Evolutionary conservation across 148 eudicot species (phyloP), one percentile per base, ranked within the genome.

Genomic region (Camellia granthamiana): DNA sequence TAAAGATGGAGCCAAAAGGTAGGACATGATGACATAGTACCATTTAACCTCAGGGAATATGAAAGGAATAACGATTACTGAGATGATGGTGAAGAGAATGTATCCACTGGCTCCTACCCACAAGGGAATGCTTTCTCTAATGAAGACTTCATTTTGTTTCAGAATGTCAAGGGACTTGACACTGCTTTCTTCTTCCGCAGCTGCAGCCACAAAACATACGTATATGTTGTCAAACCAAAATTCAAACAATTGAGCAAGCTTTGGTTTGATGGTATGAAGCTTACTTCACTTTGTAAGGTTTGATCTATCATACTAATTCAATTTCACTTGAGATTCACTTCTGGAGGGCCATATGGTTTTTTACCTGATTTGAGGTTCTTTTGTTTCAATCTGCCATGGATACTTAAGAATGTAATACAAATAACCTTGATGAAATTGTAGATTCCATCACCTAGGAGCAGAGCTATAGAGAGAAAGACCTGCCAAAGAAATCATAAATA

Each of bases 381-480:
- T 55, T 75, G 58, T 66, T 82, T 85, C 7, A 82, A 44, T 75
- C 75, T 83, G 43, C 79, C 81, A 54, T 62, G 82, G 44, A 90
- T 21, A 60, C 69, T 89, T 43, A 68, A 52, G 23, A 85, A 6
- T 13, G 90, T 89, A 74, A 89, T 63, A 16, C 60, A 47, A 4
- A 88, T 19, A 3, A 90, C 82, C 83, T 92, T 92, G 21, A 83
- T 14, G 68, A 92, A 89, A 74, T 79, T 89, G 78, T 90, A 92
- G 63, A 92, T 85, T 30, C 97, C 97, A 67, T 92, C 97, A 11
- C 97, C 94, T 16, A 92, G 83, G 43, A 92, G 89, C n/a, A 92
- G 91, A 65, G 94, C 90, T 58, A 92, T 92, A n/a, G 97, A 82
- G 67, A 92, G 84, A 66, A 92, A 92, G 23, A 90, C 97, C 94